Conservation (phyloP, 257 asterid genomes). For the Scutellaria minor region DNA sequence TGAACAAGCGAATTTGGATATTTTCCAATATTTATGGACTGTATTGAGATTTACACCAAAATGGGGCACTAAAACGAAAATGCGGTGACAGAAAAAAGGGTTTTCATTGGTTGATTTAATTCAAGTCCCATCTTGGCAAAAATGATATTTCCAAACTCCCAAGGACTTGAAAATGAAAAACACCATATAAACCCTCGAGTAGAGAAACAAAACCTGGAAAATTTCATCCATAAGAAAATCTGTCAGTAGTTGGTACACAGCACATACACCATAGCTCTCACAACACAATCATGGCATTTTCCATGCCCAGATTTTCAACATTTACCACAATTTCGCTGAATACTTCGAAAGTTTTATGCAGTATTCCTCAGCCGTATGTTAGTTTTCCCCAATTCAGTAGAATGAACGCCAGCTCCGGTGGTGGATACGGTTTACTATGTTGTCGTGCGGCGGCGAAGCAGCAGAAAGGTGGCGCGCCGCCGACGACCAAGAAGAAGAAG, state of each 20-base stretch:
- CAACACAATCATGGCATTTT: constrained; percentile 48
- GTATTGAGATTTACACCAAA: neutral
- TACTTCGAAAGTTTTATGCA: constrained; percentile 25
- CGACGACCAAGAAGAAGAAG: constrained; percentile 53
- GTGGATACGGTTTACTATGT: constrained; percentile 33
- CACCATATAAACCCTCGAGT: neutral
- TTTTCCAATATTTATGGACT: neutral
- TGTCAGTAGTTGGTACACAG: constrained; percentile 28
- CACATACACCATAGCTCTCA: constrained; percentile 17
- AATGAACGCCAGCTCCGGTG: constrained; percentile 34
- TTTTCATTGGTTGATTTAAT: too few species aligned
- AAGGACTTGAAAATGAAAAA: constrained; percentile 16
- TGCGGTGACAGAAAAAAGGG: too few species aligned
- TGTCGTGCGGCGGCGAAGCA: constrained; percentile 65
- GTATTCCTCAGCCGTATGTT: constrained; percentile 20
- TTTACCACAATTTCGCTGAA: constrained; percentile 39
- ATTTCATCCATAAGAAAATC: constrained; percentile 10
- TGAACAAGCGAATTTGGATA: too few species aligned
- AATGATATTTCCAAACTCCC: neutral
- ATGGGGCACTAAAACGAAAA: neutral
- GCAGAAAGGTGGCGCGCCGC: constrained; percentile 49
- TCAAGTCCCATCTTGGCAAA: neutral
- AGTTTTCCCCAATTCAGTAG: constrained; percentile 31
- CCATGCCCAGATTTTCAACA: constrained; percentile 42
- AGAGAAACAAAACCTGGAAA: constrained; percentile 23